These are phyloP conservation scores for Penicillium sp. DNA, from an alignment of 2,329 filamentous ascomycete genomes.

Conservation along the genomic window DNA sequence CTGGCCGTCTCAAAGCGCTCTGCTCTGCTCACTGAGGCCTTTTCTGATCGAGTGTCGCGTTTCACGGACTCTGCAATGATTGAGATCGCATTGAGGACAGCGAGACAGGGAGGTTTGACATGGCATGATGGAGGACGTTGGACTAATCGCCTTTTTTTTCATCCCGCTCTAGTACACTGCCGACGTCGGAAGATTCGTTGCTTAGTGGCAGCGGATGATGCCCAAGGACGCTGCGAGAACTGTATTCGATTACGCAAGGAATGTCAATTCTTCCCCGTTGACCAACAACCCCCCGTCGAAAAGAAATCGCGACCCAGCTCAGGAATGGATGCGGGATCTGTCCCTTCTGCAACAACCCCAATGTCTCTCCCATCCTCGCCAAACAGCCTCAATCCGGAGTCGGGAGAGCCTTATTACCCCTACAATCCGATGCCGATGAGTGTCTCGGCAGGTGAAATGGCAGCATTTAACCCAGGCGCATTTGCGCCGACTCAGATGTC, in stretches of 20 bases:
- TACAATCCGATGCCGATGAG: constrained; percentile 33
- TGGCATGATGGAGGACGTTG: neutral
- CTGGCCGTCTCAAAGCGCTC: neutral
- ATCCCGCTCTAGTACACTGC: constrained; percentile 65
- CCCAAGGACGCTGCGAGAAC: constrained; percentile 75
- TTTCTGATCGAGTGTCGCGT: too few species aligned
- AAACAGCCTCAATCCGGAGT: constrained; percentile 26
- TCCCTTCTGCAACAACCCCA: constrained; percentile 46
- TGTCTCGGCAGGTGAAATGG: constrained; percentile 27
- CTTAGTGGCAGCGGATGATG: constrained; percentile 66
- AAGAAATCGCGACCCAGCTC: constrained; percentile 42
- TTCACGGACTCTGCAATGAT: too few species aligned
- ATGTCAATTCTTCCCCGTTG: constrained; percentile 86
- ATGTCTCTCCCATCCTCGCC: constrained; percentile 43
- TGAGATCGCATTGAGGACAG: too few species aligned
- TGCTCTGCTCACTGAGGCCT: neutral
- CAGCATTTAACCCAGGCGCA: constrained; percentile 26
- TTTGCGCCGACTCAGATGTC: constrained; percentile 31
- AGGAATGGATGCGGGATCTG: constrained; percentile 40
- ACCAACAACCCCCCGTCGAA: constrained; percentile 59
- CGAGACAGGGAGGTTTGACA: too few species aligned
- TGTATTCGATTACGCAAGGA: constrained; percentile 93
- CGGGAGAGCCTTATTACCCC: constrained; percentile 32
- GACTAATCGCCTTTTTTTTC: constrained; percentile 8
- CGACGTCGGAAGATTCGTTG: constrained; percentile 91